Base-by-base conservation (phyloP, 2,329 filamentous ascomycete genomes). In the Claviceps maximensis region DNA sequence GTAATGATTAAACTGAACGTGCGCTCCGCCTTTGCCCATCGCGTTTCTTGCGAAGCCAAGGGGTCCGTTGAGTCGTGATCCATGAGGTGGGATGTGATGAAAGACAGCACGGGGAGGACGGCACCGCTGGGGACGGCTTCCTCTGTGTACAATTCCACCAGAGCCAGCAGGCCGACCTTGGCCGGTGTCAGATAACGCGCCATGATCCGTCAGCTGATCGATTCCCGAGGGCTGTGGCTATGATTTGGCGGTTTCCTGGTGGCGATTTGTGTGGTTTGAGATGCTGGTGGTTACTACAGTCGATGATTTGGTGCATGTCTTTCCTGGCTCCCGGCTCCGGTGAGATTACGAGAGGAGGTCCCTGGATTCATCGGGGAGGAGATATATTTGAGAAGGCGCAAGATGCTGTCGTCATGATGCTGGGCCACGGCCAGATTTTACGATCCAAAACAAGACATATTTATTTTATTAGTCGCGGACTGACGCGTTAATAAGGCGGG, bases 141-240 rank as follows among this genome's bases (percentile, higher is more conserved):
- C 58, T 86, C 82, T 40, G 81, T 80, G 68, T 98, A 97, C 52
- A 96, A 76, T 61, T 89, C 81, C 51, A 93, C 78, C 51, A 98
- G 78, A 52, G 82, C 80, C 53, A 97, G 77, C 25, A 96, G 76
- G 62, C 86, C 84, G 59, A 97, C 79, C 65, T 93, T 95, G 59
- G 88, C 84, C 13, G 91, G 87, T n/a, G 87, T 95, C 47, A 97
- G 77, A 67, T 86, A 95, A 54, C 86, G 85, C 61, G 84, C 79
- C 84, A 91, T 94, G 51, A 15, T 56, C 15, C 56, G n/a, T n/a
- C 29, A 10, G 15, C 21, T 19, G 29, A n/a, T 51, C 29, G 12
- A 36, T 12, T n/a, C 4, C 12, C 3, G 3, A 13, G 12, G 10
- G 21, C 21, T 21, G 41, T 23, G 19, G 15, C 12, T 17, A 12